A percentile compares a stretch with the other conserved stretches of the same genome.
phyloP scores from a whole-genome alignment of 1,284 basidiomycete species.

The Quambalaria eucalypti region DNA sequence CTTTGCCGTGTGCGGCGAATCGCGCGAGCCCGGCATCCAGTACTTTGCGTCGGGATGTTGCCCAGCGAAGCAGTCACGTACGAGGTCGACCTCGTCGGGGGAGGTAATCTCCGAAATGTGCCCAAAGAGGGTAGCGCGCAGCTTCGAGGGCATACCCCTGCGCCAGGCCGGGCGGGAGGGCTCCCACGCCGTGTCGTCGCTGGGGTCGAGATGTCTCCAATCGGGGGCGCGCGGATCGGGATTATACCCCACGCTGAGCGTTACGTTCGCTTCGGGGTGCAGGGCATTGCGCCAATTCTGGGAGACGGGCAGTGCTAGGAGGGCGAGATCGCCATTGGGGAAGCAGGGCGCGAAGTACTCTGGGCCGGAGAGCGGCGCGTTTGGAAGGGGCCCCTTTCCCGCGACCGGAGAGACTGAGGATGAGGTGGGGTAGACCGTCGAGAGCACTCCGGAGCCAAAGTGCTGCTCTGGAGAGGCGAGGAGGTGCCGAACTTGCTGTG shows the following conservation, averaged over 20 bases:
- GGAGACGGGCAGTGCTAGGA: conserved; percentile 41
- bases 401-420: too few relatives aligned
- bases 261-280: conserved; percentile 17
- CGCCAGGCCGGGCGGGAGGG: conserved; percentile 32
- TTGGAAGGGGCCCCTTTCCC: too few relatives aligned
- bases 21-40: conserved; percentile 30
- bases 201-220: conserved; percentile 14
- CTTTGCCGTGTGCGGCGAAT: conserved; percentile 33
- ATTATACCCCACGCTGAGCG: conserved; percentile 27
- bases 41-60: conserved; percentile 33
- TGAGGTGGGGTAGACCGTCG: neutral
- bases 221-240: conserved; percentile 25
- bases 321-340: conserved; percentile 31
- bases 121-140: conserved; percentile 35
- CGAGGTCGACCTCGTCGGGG: neutral
- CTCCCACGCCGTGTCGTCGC: conserved; percentile 17
- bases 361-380: conserved; percentile 11
- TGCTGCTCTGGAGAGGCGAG: neutral
- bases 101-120: conserved; percentile 19
- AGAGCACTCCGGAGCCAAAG: neutral
- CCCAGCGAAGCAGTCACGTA: conserved; percentile 21
- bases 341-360: conserved; percentile 44
- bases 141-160: conserved; percentile 41
- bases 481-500: neutral
- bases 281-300: conserved; percentile 40